Conservation (phyloP, 768 basidiomycete genomes). For the Leccinellum luteum region DNA sequence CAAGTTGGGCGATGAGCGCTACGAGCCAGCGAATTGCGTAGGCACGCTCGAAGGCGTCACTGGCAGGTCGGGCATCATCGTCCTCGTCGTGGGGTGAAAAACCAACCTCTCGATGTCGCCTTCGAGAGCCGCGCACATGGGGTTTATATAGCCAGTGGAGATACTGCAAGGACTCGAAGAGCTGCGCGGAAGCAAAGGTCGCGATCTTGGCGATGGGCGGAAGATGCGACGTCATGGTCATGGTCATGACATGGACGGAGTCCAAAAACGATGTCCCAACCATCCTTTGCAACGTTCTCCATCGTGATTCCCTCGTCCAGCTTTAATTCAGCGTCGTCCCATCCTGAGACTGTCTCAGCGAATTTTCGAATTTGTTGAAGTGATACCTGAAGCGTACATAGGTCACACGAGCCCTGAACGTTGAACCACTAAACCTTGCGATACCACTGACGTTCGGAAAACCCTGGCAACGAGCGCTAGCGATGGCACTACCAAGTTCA, state of each 20-base stretch:
- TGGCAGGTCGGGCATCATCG: constrained; percentile 31
- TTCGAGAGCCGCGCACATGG: constrained; percentile 56
- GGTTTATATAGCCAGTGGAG: constrained; percentile 59
- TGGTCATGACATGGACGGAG: too few species aligned
- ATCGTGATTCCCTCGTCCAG: too few species aligned
- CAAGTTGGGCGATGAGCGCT: constrained; percentile 48
- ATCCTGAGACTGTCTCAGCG: too few species aligned
- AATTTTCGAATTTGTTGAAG: too few species aligned
- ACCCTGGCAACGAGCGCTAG: not conserved
- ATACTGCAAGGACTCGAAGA: constrained; percentile 47
- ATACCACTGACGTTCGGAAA: too few species aligned
- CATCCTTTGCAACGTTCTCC: too few species aligned
- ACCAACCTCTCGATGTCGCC: constrained; percentile 23
- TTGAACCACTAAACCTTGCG: too few species aligned
- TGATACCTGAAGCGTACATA: too few species aligned
- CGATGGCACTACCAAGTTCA: constrained; percentile 11
- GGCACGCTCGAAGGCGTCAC: constrained; percentile 70
- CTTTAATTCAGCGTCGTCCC: too few species aligned
- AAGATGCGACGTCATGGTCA: constrained; percentile 27
- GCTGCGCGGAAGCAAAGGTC: constrained; percentile 31
- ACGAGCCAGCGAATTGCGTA: constrained; percentile 76
- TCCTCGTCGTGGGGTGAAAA: not conserved
- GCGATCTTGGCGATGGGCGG: constrained; percentile 50
- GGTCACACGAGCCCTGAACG: too few species aligned
- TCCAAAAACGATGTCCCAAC: not conserved